Conservation (phyloP, 2,329 filamentous ascomycete species). For the Beauveria medogensis region DNA sequence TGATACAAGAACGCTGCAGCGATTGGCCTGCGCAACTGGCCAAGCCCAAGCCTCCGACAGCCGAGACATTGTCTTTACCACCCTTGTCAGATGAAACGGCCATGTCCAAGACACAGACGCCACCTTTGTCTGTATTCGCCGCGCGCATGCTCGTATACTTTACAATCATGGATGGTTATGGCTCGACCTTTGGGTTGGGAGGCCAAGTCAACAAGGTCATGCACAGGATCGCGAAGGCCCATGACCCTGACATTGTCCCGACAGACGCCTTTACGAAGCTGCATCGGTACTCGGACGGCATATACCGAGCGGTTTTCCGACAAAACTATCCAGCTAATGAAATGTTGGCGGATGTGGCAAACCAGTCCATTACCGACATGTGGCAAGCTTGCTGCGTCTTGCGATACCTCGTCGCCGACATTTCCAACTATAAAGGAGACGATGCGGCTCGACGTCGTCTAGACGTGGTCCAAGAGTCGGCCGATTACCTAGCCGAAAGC, state of each 20-base stretch:
- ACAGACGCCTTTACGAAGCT: slow-evolving; percentile 22
- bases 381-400: slow-evolving; percentile 22
- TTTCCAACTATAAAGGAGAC: slow-evolving; percentile 17
- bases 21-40: slow-evolving; percentile 9
- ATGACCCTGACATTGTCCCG: slow-evolving; percentile 3
- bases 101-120: slow-evolving; percentile 4
- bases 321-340: slow-evolving; percentile 26
- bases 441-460: slow-evolving; percentile 17
- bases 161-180: slow-evolving; percentile 23
- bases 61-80: neutral
- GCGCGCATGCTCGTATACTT: slow-evolving; percentile 28
- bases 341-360: slow-evolving; percentile 28
- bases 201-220: slow-evolving; percentile 26
- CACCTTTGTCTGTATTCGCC: slow-evolving; percentile 23
- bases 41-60: neutral
- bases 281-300: slow-evolving; percentile 25
- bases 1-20: slow-evolving; percentile 22
- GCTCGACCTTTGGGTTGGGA: slow-evolving; percentile 24
- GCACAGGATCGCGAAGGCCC: neutral
- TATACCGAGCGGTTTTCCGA: slow-evolving; percentile 28
- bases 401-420: slow-evolving; percentile 24
- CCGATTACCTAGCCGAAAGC: slow-evolving; percentile 16
- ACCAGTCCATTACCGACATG: slow-evolving; percentile 24
- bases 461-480: slow-evolving; percentile 15
- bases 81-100: neutral